These are phyloP conservation scores for Camellia lanceoleosa DNA, from an alignment of 148 eudicot species.

Conservation along the genomic window DNA sequence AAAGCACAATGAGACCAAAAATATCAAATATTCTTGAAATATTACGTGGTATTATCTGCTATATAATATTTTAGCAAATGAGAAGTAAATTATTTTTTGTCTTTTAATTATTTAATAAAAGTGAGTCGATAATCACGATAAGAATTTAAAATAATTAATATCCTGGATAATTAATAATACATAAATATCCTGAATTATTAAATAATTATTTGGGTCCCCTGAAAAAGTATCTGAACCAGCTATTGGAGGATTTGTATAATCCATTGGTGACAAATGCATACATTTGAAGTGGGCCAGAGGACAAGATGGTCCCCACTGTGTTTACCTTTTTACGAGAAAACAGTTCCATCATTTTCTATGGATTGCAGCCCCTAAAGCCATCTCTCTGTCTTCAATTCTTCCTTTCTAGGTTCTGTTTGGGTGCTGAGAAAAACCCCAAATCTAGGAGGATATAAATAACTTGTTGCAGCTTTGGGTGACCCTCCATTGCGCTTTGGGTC, in stretches of 20 bases:
- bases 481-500: constrained; percentile 11
- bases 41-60: too few relatives aligned
- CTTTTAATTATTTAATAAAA: too few relatives aligned
- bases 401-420: background rate
- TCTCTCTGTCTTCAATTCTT: background rate
- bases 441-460: background rate
- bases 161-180: too few relatives aligned
- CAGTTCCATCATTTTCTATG: constrained; percentile 9
- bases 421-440: constrained; percentile 13
- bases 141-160: too few relatives aligned
- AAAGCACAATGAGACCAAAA: too few relatives aligned
- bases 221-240: background rate
- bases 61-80: too few relatives aligned
- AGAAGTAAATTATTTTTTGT: too few relatives aligned
- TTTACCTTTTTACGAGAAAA: constrained; percentile 3
- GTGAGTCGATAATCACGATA: too few relatives aligned
- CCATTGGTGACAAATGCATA: constrained; percentile 16
- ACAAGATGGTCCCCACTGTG: background rate
- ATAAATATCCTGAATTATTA: too few relatives aligned
- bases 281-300: constrained; percentile 5
- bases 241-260: background rate
- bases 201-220: constrained; percentile 9
- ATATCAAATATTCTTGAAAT: too few relatives aligned
- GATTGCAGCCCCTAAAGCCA: constrained; percentile 1
- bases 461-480: constrained; percentile 14